phyloP scores from a whole-genome alignment of 2,329 filamentous ascomycete genomes.

The Diaporthe citriasiana region DNA sequence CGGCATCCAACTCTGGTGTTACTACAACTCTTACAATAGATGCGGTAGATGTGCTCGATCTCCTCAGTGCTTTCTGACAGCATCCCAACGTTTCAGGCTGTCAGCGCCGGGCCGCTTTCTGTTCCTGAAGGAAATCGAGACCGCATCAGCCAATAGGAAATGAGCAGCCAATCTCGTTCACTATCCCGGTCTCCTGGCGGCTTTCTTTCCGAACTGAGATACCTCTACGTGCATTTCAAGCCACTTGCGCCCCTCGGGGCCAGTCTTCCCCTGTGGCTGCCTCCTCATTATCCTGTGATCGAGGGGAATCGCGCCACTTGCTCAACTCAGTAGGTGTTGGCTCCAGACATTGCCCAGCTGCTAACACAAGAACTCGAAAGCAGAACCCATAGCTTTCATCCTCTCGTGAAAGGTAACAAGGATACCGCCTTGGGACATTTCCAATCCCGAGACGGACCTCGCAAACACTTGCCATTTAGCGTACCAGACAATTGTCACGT shows the following conservation, averaged over 20 bases:
- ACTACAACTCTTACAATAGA: neutral
- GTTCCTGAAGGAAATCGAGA: neutral
- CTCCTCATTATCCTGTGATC: neutral
- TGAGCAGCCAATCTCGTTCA: neutral
- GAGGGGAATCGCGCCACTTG: neutral
- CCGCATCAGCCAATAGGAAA: neutral
- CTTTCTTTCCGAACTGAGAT: slow-evolving; percentile 10
- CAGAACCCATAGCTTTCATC: neutral
- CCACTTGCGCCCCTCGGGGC: neutral
- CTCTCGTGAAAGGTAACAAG: neutral
- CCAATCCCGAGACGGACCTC: neutral
- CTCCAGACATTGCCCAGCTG: neutral
- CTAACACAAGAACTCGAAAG: neutral
- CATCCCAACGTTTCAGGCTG: neutral
- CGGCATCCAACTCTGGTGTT: neutral
- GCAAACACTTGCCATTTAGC: neutral
- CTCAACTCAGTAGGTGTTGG: neutral
- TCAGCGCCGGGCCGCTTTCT: neutral
- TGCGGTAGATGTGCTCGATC: neutral
- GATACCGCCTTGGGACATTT: neutral
- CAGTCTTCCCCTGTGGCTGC: neutral
- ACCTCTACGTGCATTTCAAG: neutral
- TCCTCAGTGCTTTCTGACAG: neutral
- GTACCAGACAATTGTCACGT: neutral
- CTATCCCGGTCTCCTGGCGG: neutral